Percentiles rank a stretch among this genome's conserved stretches.
These are phyloP conservation scores for Arthrobotrys musiformis DNA, from an alignment of 2,329 filamentous ascomycete species.

Conservation along the genomic window DNA sequence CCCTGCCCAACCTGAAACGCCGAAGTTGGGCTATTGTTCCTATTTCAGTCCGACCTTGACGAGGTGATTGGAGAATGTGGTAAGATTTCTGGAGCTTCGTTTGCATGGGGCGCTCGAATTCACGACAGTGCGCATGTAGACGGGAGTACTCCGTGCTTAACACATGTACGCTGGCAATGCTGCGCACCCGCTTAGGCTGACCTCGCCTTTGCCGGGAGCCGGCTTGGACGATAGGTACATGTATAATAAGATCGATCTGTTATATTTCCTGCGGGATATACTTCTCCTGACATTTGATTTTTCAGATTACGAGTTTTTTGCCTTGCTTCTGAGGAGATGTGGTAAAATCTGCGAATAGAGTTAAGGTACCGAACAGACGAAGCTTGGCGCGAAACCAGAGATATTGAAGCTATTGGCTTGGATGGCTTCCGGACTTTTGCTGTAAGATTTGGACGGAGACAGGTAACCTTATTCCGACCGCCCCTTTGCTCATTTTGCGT, in stretches of 20 bases:
- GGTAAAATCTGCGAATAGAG: slow-evolving; percentile 40
- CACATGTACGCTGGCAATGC: neutral
- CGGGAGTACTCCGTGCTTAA: neutral
- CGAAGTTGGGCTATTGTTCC: slow-evolving; percentile 29
- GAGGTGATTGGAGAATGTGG: slow-evolving; percentile 36
- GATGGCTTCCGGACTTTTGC: neutral
- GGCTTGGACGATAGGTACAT: slow-evolving; percentile 3
- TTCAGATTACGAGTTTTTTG: neutral
- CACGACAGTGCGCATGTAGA: slow-evolving; percentile 7
- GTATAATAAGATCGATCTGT: neutral
- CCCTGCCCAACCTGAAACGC: slow-evolving; percentile 45
- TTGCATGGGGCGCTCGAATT: no score
- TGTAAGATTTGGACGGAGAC: slow-evolving; percentile 29
- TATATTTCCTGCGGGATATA: slow-evolving; percentile 25
- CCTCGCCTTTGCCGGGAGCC: slow-evolving; percentile 8
- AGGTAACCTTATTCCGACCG: slow-evolving; percentile 16
- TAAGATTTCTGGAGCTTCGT: slow-evolving; percentile 26
- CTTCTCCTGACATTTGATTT: neutral
- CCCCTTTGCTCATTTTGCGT: slow-evolving; percentile 16
- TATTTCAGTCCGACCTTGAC: slow-evolving; percentile 18
- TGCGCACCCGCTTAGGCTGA: neutral
- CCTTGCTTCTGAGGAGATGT: neutral
- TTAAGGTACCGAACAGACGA: slow-evolving; percentile 39
- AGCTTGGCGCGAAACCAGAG: slow-evolving; percentile 18
- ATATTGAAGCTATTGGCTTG: slow-evolving; percentile 29